Conservation (phyloP, 1,284 basidiomycete genomes). For the Limonomyces culmigenus region DNA sequence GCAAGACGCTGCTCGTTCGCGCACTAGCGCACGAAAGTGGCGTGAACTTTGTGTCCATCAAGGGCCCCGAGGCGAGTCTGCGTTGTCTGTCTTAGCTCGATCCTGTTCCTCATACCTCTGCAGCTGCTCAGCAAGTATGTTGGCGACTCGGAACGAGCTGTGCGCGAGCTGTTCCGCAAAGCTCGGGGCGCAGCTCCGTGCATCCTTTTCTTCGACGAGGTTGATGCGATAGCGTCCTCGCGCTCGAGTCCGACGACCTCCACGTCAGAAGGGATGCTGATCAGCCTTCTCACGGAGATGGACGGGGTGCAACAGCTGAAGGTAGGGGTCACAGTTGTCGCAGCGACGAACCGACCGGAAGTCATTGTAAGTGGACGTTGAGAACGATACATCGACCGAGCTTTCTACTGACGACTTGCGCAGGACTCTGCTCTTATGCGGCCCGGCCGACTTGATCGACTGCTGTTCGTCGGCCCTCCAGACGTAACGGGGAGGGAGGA, state of each 20-base stretch:
- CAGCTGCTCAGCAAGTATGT: slow-evolving; percentile 94
- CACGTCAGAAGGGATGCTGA: slow-evolving; percentile 79
- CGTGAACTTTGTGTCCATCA: slow-evolving; percentile 95
- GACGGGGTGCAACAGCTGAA: slow-evolving; percentile 86
- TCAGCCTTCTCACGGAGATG: slow-evolving; percentile 93
- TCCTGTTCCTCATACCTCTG: slow-evolving; percentile 1
- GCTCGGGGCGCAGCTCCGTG: slow-evolving; percentile 88
- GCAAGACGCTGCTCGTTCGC: slow-evolving; percentile 89
- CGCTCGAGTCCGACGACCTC: slow-evolving; percentile 48
- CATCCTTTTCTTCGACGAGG: slow-evolving; percentile 96
- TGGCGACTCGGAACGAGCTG: slow-evolving; percentile 90
- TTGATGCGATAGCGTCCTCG: slow-evolving; percentile 83
- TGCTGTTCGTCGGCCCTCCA: slow-evolving; percentile 90
- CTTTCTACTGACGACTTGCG: too few species aligned
- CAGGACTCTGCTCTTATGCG: slow-evolving; percentile 92
- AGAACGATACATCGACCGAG: too few species aligned
- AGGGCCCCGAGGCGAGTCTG: slow-evolving; percentile 74
- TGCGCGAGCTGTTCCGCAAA: slow-evolving; percentile 91
- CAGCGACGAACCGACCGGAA: slow-evolving; percentile 93
- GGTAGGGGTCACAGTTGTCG: slow-evolving; percentile 84
- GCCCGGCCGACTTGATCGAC: slow-evolving; percentile 89
- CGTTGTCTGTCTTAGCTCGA: slow-evolving; percentile 3
- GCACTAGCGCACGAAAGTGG: slow-evolving; percentile 92
- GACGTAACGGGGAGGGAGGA: slow-evolving; percentile 66
- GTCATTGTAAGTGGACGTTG: slow-evolving; percentile 49